Conservation (phyloP, 495 filamentous ascomycete genomes). For the Talaromyces stipitatus region DNA sequence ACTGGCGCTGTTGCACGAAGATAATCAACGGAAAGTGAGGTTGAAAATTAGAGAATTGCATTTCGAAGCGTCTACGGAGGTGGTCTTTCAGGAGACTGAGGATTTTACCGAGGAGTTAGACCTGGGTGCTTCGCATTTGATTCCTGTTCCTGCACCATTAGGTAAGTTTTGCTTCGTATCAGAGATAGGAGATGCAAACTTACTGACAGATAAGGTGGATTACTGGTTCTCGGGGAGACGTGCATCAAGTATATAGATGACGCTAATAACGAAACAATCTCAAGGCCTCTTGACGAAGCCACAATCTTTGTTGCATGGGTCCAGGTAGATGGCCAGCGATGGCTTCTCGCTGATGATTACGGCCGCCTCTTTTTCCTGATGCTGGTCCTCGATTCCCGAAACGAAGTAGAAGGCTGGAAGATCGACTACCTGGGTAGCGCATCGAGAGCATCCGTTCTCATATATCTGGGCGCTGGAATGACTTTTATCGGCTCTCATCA, state of each 20-base stretch:
- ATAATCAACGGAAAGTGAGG: constrained; percentile 53
- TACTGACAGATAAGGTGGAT: constrained; percentile 49
- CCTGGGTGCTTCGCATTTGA: constrained; percentile 68
- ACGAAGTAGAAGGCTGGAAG: constrained; percentile 59
- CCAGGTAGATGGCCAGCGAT: constrained; percentile 68
- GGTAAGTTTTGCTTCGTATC: constrained; percentile 26
- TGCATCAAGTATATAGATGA: constrained; percentile 76
- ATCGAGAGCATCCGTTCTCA: constrained; percentile 64
- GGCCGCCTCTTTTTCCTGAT: constrained; percentile 74
- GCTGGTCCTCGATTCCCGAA: constrained; percentile 54
- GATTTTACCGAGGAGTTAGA: constrained; percentile 55
- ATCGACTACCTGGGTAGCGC: constrained; percentile 60
- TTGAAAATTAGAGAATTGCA: constrained; percentile 53
- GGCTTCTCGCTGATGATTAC: constrained; percentile 84
- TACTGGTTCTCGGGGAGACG: constrained; percentile 81
- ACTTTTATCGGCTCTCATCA: constrained; percentile 89
- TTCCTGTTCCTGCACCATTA: constrained; percentile 65
- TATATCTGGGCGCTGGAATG: constrained; percentile 67
- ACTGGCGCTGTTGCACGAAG: constrained; percentile 78
- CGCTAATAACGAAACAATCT: constrained; percentile 51
- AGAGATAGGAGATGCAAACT: neutral
- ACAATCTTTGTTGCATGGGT: constrained; percentile 87
- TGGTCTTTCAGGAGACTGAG: constrained; percentile 44
- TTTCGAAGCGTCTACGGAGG: constrained; percentile 40
- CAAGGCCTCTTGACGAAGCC: constrained; percentile 56